These are phyloP conservation scores for Larix sibirica DNA, from an alignment of 83 land plant genomes.

Conservation along the genomic window DNA sequence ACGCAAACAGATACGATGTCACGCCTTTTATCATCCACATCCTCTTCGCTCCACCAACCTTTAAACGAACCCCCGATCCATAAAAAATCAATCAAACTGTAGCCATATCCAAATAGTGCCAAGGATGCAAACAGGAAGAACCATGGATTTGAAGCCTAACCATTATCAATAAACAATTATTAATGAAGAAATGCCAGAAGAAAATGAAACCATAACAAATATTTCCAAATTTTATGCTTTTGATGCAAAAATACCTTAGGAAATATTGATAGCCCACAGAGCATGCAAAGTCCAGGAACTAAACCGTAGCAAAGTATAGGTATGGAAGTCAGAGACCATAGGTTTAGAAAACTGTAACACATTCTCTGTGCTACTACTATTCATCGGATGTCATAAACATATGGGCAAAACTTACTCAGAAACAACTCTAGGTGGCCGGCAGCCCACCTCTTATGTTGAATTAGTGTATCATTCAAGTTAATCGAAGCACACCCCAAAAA, in stretches of 20 bases:
- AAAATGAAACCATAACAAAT: too few species aligned
- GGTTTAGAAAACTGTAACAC: slow-evolving; percentile 18
- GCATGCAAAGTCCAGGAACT: slow-evolving; percentile 26
- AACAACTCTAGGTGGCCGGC: slow-evolving; percentile 41
- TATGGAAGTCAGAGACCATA: slow-evolving; percentile 39
- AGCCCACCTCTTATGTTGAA: slow-evolving; percentile 46
- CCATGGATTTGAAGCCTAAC: slow-evolving; percentile 16
- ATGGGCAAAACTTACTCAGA: too few species aligned
- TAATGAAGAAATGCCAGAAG: neutral
- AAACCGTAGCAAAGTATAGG: slow-evolving; percentile 24
- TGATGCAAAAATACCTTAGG: slow-evolving; percentile 23
- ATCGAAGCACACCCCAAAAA: too few species aligned
- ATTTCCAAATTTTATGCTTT: neutral
- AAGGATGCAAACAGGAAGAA: slow-evolving; percentile 16
- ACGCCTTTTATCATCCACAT: too few species aligned
- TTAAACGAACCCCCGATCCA: too few species aligned
- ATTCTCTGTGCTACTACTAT: slow-evolving; percentile 15
- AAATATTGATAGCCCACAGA: slow-evolving; percentile 29
- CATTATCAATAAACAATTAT: neutral
- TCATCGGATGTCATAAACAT: too few species aligned
- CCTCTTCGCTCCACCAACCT: too few species aligned
- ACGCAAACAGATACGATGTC: slow-evolving; percentile 24
- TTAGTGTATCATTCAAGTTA: too few species aligned
- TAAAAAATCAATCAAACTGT: slow-evolving; percentile 13
- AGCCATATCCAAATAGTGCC: neutral